Conservation (phyloP, 2,329 filamentous ascomycete species). For the Nannizziopsis barbatae region DNA sequence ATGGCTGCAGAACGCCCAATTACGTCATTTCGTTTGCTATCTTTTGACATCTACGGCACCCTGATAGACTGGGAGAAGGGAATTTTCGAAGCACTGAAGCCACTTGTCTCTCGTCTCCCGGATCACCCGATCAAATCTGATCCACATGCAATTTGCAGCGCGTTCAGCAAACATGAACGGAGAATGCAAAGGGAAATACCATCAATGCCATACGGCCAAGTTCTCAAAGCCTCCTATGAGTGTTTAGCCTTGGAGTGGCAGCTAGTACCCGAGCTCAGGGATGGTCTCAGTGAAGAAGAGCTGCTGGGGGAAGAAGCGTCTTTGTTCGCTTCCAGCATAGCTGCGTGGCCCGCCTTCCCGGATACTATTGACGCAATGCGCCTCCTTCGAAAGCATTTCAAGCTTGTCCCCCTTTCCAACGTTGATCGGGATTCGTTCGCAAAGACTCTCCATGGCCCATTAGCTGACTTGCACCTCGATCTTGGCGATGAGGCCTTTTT, state of each 20-base stretch:
- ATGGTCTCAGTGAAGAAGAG: background rate
- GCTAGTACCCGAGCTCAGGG: constrained; percentile 13
- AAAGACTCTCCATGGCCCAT: constrained; percentile 37
- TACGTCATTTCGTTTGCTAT: constrained; percentile 42
- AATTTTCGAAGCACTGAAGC: constrained; percentile 43
- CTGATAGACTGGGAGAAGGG: constrained; percentile 69
- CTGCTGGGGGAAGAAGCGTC: constrained; percentile 28
- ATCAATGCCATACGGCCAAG: constrained; percentile 46
- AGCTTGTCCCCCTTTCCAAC: constrained; percentile 48
- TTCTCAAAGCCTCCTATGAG: constrained; percentile 43
- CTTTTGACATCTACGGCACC: constrained; percentile 72
- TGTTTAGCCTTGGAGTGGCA: constrained; percentile 25
- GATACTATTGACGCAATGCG: constrained; percentile 46
- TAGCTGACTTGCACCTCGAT: constrained; percentile 37
- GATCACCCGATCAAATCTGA: constrained; percentile 29
- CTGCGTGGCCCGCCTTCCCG: constrained; percentile 45
- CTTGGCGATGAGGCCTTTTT: constrained; percentile 32
- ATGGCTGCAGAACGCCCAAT: constrained; percentile 3
- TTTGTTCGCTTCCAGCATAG: constrained; percentile 41
- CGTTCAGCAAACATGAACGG: constrained; percentile 39
- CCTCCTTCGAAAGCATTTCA: constrained; percentile 39
- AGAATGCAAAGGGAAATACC: constrained; percentile 46
- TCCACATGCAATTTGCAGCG: constrained; percentile 34
- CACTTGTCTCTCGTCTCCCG: constrained; percentile 34
- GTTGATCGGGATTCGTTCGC: constrained; percentile 45